Base-by-base conservation (phyloP, 805 yeast genomes). In the Wickerhamomyces sydowiorum region DNA sequence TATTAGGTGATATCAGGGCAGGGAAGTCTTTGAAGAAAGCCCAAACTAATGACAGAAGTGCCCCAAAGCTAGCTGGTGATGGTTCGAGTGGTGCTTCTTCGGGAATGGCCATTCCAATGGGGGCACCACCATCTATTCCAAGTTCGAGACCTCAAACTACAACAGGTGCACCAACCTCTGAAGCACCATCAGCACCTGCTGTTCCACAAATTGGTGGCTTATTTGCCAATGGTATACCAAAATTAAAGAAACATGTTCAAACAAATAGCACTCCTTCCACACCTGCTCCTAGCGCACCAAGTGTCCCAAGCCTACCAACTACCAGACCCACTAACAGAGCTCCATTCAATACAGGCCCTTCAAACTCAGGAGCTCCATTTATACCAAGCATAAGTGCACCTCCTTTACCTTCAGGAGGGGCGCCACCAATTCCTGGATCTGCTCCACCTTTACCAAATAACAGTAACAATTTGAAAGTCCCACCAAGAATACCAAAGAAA, bases 1-100 rank as follows among this genome's bases (percentile, higher is more conserved):
- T 91, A 39, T 69, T 91, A 21, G 87, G 93, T 24, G 95, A 86
- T 59, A 91, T 91, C 50, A 76, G 88, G 54, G 84, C 85, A 47
- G 91, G 90, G 19, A 64, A 57, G 39, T 61, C 53, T 36, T 67
- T 83, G 42, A 82, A 79, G 54, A 80, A 82, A 48, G 78, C 86
- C 1, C 66, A 61, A 47, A 75, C 97, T 47, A 65, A 75, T 63
- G 81, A 77, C 69, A 64, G 96, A 65, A 76, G 85, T 43, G 76
- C 73, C 1, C 87, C 90, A 3, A 38, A 48, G 46, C 60, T 77
- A 25, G 70, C 72, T 21, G 70, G 76, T 37, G 48, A 61, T 27
- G 41, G 54, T 31, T 8, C 47, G n/a, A 64, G 60, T n/a, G 60
- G 53, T 15, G 54, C 50, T 31, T 38, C 44, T 6, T 29, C 32